Conservation (phyloP, 306 rosid species). For the Quercus mongolica region DNA sequence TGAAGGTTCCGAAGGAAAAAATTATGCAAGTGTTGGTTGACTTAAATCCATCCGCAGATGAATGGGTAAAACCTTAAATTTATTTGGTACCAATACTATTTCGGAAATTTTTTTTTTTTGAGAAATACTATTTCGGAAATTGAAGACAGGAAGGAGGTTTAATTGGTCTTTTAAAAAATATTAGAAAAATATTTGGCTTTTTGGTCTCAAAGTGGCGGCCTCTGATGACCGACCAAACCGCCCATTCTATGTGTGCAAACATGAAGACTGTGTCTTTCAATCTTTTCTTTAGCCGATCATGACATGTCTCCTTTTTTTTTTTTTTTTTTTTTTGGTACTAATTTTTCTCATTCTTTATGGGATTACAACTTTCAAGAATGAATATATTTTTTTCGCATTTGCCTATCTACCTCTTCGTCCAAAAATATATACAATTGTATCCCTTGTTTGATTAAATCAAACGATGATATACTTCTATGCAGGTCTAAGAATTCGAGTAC, state of each 20-base stretch:
- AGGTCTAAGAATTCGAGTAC: background rate
- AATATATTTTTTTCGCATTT: background rate
- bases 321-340: background rate
- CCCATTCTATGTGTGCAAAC: conserved; percentile 35
- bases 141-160: conserved; percentile 15
- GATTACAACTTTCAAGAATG: background rate
- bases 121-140: background rate
- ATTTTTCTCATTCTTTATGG: background rate
- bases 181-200: conserved; percentile 3
- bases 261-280: conserved; percentile 26
- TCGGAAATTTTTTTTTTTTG: background rate
- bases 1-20: no score
- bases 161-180: conserved; percentile 4
- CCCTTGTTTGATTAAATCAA: background rate
- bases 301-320: conserved; percentile 10
- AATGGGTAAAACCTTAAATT: no score
- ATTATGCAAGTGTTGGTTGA: no score
- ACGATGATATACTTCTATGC: background rate
- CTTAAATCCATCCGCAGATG: no score
- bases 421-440: background rate
- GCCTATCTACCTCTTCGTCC: background rate
- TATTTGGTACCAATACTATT: background rate
- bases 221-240: conserved; percentile 76
- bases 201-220: conserved; percentile 56
- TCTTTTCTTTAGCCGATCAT: conserved; percentile 24